Evolutionary conservation across 2,329 filamentous ascomycete species (phyloP).

Genomic region (Chaetomium strumarium): DNA sequence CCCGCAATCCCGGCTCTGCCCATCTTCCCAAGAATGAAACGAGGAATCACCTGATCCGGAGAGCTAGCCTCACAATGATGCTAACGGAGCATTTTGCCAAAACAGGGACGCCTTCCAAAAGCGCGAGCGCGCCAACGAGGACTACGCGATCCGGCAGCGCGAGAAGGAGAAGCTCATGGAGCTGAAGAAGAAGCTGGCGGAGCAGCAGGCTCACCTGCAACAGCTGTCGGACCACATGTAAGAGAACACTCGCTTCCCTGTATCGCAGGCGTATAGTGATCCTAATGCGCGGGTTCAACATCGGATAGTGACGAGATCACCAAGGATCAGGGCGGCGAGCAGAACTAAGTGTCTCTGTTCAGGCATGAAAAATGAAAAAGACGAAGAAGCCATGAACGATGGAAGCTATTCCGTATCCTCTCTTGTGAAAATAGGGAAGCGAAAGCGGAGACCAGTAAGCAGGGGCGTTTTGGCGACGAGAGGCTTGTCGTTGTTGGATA

Average conservation of each 20-base stretch:
- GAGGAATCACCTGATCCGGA: too few relatives aligned
- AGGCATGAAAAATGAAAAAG: too few relatives aligned
- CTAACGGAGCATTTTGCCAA: slow-evolving; percentile 9
- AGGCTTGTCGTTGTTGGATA: not conserved
- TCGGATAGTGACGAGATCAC: slow-evolving; percentile 69
- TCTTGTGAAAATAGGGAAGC: not conserved
- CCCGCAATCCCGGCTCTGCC: too few relatives aligned
- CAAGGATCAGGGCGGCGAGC: slow-evolving; percentile 63
- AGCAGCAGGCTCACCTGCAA: slow-evolving; percentile 78
- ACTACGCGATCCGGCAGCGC: slow-evolving; percentile 75
- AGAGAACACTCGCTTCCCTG: slow-evolving; percentile 30
- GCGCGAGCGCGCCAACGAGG: slow-evolving; percentile 83
- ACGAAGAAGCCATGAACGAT: too few relatives aligned
- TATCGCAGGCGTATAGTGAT: not conserved
- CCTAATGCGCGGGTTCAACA: not conserved
- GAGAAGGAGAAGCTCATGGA: slow-evolving; percentile 84
- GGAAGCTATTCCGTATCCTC: too few relatives aligned
- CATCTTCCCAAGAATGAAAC: not conserved
- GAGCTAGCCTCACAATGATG: too few relatives aligned
- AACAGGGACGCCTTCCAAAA: slow-evolving; percentile 83
- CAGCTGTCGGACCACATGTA: slow-evolving; percentile 85
- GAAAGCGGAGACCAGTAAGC: not conserved
- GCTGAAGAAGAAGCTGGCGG: slow-evolving; percentile 65
- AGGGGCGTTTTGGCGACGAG: not conserved
- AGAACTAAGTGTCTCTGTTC: slow-evolving; percentile 41